These are phyloP conservation scores for Malus hybrid DNA, from an alignment of 331 rosid genomes.

Conservation along the genomic window DNA sequence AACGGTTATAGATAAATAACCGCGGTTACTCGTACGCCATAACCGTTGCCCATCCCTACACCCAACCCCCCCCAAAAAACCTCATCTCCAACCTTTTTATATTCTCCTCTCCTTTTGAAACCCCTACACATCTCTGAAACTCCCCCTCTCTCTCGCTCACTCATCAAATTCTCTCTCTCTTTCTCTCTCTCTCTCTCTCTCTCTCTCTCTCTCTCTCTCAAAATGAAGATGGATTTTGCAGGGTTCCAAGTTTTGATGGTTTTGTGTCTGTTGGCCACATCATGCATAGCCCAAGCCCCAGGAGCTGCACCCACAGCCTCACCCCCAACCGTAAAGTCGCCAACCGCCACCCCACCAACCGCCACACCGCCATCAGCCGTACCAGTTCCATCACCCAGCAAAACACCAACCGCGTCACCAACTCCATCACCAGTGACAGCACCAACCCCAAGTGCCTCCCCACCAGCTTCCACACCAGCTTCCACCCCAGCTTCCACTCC, in stretches of 20 bases:
- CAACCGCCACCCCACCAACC: conserved; percentile 1
- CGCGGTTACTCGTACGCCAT: too few relatives aligned
- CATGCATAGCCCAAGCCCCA: conserved; percentile 82
- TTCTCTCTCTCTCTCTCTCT: background rate
- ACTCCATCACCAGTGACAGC: background rate
- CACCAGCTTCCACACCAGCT: conserved; percentile 16
- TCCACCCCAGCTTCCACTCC: conserved; percentile 4
- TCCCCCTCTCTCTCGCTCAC: background rate
- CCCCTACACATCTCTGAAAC: background rate
- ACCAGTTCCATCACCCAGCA: conserved; percentile 9
- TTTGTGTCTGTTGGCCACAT: conserved; percentile 51
- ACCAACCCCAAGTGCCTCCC: background rate
- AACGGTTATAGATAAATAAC: too few relatives aligned
- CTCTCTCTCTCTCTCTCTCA: background rate
- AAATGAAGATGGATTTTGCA: conserved; percentile 35
- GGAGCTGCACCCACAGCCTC: conserved; percentile 24
- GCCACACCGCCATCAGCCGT: conserved; percentile 17
- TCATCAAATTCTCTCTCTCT: background rate
- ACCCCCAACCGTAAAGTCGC: conserved; percentile 23
- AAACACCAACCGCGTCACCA: background rate
- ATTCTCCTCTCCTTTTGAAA: conserved; percentile 7
- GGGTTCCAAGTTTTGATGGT: conserved; percentile 41
- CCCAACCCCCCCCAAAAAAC: background rate
- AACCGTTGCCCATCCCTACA: too few relatives aligned
- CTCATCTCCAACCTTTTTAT: conserved; percentile 24